Base-by-base conservation (phyloP, 2,329 filamentous ascomycete genomes). In the Penicillium sp. region DNA sequence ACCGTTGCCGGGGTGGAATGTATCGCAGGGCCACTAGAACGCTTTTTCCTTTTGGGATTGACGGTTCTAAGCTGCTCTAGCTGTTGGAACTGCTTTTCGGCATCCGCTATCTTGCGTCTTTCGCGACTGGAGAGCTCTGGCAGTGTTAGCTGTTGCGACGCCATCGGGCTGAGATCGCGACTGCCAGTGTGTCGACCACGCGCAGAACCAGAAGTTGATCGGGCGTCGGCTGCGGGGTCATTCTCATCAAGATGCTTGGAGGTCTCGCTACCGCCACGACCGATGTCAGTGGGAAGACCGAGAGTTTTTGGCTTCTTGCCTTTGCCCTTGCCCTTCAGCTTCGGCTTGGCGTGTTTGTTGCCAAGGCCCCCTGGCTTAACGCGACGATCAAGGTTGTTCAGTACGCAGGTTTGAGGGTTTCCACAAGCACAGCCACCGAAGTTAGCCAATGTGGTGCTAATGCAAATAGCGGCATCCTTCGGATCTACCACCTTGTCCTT, bases 81-180 rank as follows among this genome's bases (percentile, higher is more conserved):
- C 64, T 84, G 80, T 60, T 84, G 80, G 60, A 87, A 87, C 57
- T 86, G 80, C 61, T 83, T 83, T 65, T 87, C 84, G 41, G 83
- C 82, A 54, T 84, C 83, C 53, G 84, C 82, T 46, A 87, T 78
- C 70, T 87, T 87, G 57, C 84, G 82, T 65, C 81, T 81, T 63
- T 87, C 85, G 5, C 85, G 79, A 59, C 83, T 84, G 2, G 85
- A 87, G 60, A 87, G 75, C 60, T 84, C 84, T 2, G 57, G 43
- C 76, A 72, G 8, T 77, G 80, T 29, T 38, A 38, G 61, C 80
- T 79, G 11, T 78, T 78, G 25, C n/a, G 23, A 39, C 7, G 16
- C 48, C 27, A 81, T 82, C 2, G 85, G 85, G 6, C 84, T 87
- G 46, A 85, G 79, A 66, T 87, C 85, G 40, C 84, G 82, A 70